phyloP scores from a whole-genome alignment of 192 early-diverging fungal genomes.

The Pecoramyces ruminantium region DNA sequence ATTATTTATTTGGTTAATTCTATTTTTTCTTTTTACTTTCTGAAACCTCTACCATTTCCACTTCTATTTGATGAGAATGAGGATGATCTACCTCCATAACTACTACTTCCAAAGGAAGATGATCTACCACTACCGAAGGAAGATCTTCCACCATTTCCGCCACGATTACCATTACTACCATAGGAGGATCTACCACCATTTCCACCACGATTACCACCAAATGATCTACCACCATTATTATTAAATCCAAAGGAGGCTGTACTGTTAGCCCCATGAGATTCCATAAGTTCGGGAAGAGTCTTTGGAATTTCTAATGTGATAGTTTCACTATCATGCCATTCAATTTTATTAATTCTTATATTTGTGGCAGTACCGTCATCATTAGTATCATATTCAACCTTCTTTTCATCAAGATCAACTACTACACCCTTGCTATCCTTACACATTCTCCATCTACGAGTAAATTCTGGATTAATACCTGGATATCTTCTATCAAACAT shows the following conservation, averaged over 20 bases:
- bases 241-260: neutral
- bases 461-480: slow-evolving; percentile 72
- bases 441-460: slow-evolving; percentile 64
- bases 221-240: neutral
- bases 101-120: neutral
- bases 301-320: slow-evolving; percentile 51
- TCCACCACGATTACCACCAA: neutral
- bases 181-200: slow-evolving; percentile 2
- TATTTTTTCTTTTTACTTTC: neutral
- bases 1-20: no score
- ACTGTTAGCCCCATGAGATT: slow-evolving; percentile 5
- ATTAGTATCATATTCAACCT: slow-evolving; percentile 44
- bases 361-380: slow-evolving; percentile 15
- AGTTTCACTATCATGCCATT: slow-evolving; percentile 47
- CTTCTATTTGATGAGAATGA: neutral
- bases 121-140: slow-evolving; percentile 6
- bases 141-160: slow-evolving; percentile 23
- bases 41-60: neutral
- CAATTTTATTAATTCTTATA: slow-evolving; percentile 41
- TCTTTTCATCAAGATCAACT: slow-evolving; percentile 59
- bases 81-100: neutral
- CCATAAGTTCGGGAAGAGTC: slow-evolving; percentile 67
- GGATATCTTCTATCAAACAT: slow-evolving; percentile 6
- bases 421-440: slow-evolving; percentile 66
- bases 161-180: slow-evolving; percentile 14